These are phyloP conservation scores for Apostasia ramifera DNA, from an alignment of 106 monocot genomes.

Conservation along the genomic window DNA sequence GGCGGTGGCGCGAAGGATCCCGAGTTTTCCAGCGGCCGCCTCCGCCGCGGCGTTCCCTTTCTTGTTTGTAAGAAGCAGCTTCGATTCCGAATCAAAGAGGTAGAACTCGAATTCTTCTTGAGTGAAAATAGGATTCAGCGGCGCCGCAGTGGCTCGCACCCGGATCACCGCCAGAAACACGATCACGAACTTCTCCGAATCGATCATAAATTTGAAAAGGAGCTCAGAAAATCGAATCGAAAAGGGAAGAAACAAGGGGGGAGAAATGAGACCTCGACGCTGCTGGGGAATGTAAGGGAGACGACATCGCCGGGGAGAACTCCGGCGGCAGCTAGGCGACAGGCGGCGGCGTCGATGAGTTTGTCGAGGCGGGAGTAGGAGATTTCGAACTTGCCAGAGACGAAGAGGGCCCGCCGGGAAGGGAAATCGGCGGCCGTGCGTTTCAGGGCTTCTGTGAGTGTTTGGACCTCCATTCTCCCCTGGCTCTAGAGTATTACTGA, in stretches of 20 bases:
- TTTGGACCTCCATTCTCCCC: slow-evolving; percentile 19
- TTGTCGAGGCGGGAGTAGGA: slow-evolving; percentile 44
- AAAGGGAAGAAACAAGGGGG: not conserved
- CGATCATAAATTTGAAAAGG: not conserved
- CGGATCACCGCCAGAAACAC: slow-evolving; percentile 74
- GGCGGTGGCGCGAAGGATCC: slow-evolving; percentile 36
- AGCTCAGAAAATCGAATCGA: not conserved
- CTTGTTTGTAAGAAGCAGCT: slow-evolving; percentile 40
- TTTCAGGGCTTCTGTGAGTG: slow-evolving; percentile 57
- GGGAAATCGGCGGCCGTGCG: slow-evolving; percentile 36
- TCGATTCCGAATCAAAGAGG: slow-evolving; percentile 77
- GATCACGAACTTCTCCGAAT: slow-evolving; percentile 43
- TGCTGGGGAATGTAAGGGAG: slow-evolving; percentile 81
- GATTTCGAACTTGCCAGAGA: slow-evolving; percentile 44
- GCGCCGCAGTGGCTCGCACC: slow-evolving; percentile 58
- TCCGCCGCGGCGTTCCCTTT: slow-evolving; percentile 54
- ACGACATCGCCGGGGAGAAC: slow-evolving; percentile 56
- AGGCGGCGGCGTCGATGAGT: slow-evolving; percentile 56
- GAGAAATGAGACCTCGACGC: slow-evolving; percentile 20
- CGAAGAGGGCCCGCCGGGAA: slow-evolving; percentile 38
- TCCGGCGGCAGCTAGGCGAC: slow-evolving; percentile 31
- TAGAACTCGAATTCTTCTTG: slow-evolving; percentile 88
- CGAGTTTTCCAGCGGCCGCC: slow-evolving; percentile 46
- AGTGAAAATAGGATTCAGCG: slow-evolving; percentile 78
- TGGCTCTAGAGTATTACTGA: too few relatives aligned